These are phyloP conservation scores for Xylaria palmicola DNA, from an alignment of 495 filamentous ascomycete species.

Conservation along the genomic window DNA sequence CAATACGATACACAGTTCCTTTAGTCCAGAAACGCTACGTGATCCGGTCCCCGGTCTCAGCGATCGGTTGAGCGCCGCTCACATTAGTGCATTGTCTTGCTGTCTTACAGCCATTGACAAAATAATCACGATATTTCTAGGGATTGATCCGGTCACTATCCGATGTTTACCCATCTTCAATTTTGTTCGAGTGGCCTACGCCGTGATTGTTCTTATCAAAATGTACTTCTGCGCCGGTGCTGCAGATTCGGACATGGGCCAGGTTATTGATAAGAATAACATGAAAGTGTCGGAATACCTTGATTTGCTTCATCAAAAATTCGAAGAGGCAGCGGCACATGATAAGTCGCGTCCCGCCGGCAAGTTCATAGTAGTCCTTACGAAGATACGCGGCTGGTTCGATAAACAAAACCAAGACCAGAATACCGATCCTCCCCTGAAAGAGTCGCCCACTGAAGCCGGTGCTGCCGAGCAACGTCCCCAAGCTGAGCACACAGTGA, in stretches of 20 bases:
- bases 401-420: constrained; percentile 48
- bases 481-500: constrained; percentile 11
- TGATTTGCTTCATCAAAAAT: constrained; percentile 63
- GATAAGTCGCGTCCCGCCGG: constrained; percentile 67
- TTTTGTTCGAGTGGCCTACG: constrained; percentile 77
- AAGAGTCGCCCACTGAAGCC: not conserved
- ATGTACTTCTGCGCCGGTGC: constrained; percentile 75
- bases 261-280: constrained; percentile 70
- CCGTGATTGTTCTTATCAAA: constrained; percentile 83
- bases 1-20: constrained; percentile 56
- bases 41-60: constrained; percentile 38
- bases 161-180: constrained; percentile 72
- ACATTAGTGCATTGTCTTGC: constrained; percentile 69
- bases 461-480: not conserved
- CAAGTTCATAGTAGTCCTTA: constrained; percentile 75
- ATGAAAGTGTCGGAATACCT: constrained; percentile 76
- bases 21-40: constrained; percentile 43
- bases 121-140: constrained; percentile 68
- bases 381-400: constrained; percentile 75
- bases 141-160: constrained; percentile 59
- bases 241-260: constrained; percentile 67
- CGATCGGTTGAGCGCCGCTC: constrained; percentile 54
- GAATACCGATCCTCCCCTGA: constrained; percentile 8
- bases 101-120: constrained; percentile 72
- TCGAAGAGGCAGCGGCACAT: constrained; percentile 60